Percentiles rank a stretch among this genome's conserved stretches.
These are phyloP conservation scores for Fusarium bactridioides DNA, from an alignment of 2,329 filamentous ascomycete genomes.

Conservation along the genomic window DNA sequence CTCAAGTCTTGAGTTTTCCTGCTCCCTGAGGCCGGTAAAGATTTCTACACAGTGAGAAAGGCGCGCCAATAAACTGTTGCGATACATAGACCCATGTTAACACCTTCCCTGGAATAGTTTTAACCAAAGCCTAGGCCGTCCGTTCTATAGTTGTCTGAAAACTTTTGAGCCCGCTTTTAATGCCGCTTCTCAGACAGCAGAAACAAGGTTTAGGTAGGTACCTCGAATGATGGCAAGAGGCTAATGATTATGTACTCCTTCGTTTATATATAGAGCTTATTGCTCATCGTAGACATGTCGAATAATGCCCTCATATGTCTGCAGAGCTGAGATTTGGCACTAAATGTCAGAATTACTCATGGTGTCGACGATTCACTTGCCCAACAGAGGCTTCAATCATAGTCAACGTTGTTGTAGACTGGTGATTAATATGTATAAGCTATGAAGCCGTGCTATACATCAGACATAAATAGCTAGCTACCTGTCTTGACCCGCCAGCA, in stretches of 20 bases:
- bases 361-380: not conserved
- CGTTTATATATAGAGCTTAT: fast-evolving
- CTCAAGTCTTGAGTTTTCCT: no score
- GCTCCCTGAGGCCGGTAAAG: fast-evolving
- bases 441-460: not conserved
- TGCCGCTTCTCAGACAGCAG: not conserved
- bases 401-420: not conserved
- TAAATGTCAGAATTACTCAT: fast-evolving
- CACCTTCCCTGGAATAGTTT: not conserved
- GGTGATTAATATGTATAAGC: fast-evolving
- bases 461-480: not conserved
- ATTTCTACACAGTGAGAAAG: fast-evolving
- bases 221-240: fast-evolving
- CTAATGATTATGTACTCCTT: fast-evolving
- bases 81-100: no score
- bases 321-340: no score
- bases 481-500: not conserved
- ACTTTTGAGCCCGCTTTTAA: not conserved
- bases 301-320: fast-evolving
- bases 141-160: not conserved
- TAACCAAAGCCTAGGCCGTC: fast-evolving
- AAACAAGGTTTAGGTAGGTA: fast-evolving
- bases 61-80: not conserved
- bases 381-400: fast-evolving
- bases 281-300: no score